These are phyloP conservation scores for Mesotaenium endlicherianum DNA, from an alignment of 139 green algal genomes.

Conservation along the genomic window DNA sequence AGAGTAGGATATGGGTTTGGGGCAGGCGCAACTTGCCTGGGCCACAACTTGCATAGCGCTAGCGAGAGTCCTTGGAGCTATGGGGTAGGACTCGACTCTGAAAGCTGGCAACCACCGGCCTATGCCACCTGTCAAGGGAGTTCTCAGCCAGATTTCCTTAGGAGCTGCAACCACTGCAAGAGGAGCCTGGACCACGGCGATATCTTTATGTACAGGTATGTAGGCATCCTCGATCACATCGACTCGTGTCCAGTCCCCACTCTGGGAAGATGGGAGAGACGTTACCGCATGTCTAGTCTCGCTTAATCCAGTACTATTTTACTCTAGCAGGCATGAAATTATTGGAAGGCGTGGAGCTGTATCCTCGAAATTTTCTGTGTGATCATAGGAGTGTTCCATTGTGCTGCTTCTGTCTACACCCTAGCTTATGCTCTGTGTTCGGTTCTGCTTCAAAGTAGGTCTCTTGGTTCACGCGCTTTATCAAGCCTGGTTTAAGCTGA, in stretches of 20 bases:
- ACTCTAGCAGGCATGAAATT: too few species aligned
- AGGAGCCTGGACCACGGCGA: background rate
- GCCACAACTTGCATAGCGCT: background rate
- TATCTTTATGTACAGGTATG: slow-evolving; percentile 16
- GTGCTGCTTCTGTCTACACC: too few species aligned
- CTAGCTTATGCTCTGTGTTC: too few species aligned
- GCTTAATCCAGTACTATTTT: too few species aligned
- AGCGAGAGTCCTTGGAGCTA: background rate
- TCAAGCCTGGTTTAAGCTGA: background rate
- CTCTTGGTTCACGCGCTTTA: background rate
- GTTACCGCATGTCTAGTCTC: too few species aligned
- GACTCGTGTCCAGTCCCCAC: background rate
- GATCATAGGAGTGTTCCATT: too few species aligned
- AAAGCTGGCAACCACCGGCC: background rate
- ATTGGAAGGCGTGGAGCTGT: too few species aligned
- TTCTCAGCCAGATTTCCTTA: background rate
- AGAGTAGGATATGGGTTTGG: background rate
- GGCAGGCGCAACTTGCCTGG: background rate
- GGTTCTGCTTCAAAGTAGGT: too few species aligned
- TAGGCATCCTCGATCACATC: background rate
- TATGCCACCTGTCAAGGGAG: background rate
- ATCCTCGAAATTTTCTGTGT: too few species aligned
- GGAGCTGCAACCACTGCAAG: background rate
- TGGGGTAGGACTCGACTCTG: background rate
- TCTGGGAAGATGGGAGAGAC: too few species aligned